phyloP scores from a whole-genome alignment of 2,329 filamentous ascomycete genomes.

The Penicillium capsulatum region DNA sequence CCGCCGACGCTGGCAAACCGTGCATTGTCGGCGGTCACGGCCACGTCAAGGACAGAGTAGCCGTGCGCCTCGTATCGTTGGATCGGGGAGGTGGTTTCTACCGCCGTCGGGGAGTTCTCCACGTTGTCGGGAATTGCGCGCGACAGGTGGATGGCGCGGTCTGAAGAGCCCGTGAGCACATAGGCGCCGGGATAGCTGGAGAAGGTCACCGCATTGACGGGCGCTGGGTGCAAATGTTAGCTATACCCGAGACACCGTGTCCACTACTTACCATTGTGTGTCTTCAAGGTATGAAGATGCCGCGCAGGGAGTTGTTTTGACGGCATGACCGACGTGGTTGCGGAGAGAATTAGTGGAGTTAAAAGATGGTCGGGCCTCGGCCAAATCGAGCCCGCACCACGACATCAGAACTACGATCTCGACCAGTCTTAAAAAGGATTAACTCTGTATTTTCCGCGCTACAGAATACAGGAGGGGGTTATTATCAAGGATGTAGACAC shows the following conservation, averaged over 20 bases:
- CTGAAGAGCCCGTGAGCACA: constrained; percentile 79
- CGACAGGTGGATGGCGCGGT: constrained; percentile 81
- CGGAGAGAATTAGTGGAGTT: too few species aligned
- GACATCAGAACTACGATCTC: background rate
- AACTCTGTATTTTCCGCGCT: constrained; percentile 39
- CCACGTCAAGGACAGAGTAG: constrained; percentile 82
- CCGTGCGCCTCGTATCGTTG: constrained; percentile 87
- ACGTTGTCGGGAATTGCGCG: constrained; percentile 53
- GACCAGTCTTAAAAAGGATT: constrained; percentile 19
- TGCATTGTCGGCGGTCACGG: constrained; percentile 70
- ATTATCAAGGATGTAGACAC: constrained; percentile 42
- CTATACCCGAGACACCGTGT: background rate
- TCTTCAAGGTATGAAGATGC: constrained; percentile 43
- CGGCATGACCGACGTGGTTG: constrained; percentile 12
- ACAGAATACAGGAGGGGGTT: constrained; percentile 40
- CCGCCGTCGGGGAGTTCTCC: constrained; percentile 27
- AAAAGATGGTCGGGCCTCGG: constrained; percentile 8
- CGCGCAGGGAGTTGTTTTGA: constrained; percentile 35
- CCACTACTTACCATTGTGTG: constrained; percentile 40
- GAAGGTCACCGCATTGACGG: constrained; percentile 68
- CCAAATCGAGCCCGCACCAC: constrained; percentile 6
- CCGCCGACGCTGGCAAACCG: constrained; percentile 84
- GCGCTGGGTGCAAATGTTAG: constrained; percentile 46
- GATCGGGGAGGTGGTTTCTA: constrained; percentile 56
- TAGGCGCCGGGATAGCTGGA: constrained; percentile 69